A percentile compares a stretch with the other conserved stretches of the same genome.
Evolutionary conservation across 441 rosid species (phyloP).

Genomic region (Syzygium malaccense): DNA sequence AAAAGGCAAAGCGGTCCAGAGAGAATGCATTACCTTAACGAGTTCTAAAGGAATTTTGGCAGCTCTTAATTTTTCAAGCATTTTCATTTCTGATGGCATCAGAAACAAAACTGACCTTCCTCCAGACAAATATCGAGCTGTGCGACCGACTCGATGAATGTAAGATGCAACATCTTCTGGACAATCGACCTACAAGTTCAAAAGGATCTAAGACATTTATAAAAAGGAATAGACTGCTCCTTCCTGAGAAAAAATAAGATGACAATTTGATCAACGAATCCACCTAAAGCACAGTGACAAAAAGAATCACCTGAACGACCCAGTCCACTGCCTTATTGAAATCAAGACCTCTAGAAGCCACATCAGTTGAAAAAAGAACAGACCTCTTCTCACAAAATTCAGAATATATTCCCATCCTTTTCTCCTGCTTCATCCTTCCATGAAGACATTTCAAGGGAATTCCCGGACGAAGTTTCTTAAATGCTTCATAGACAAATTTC

Average conservation of each 20-base stretch:
- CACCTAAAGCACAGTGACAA: not conserved
- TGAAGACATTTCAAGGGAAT: constrained; percentile 86
- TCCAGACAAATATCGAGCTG: constrained; percentile 70
- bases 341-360: constrained; percentile 95
- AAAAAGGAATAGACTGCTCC: not conserved
- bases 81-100: constrained; percentile 82
- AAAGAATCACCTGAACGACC: constrained; percentile 78
- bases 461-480: constrained; percentile 90
- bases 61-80: constrained; percentile 73
- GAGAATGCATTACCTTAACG: constrained; percentile 46
- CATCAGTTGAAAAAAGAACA: constrained; percentile 93
- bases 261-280: not conserved
- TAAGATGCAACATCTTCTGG: constrained; percentile 94
- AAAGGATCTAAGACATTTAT: not conserved
- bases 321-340: constrained; percentile 88
- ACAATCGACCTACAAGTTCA: constrained; percentile 61
- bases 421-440: constrained; percentile 92
- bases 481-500: constrained; percentile 85
- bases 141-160: constrained; percentile 97
- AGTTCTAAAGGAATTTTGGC: constrained; percentile 67
- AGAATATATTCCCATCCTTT: constrained; percentile 68
- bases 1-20: not conserved
- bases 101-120: constrained; percentile 84
- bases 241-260: not conserved
- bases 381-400: constrained; percentile 76